Base-by-base conservation (phyloP, 2,329 filamentous ascomycete genomes). In the Furcasterigmium furcatum region DNA sequence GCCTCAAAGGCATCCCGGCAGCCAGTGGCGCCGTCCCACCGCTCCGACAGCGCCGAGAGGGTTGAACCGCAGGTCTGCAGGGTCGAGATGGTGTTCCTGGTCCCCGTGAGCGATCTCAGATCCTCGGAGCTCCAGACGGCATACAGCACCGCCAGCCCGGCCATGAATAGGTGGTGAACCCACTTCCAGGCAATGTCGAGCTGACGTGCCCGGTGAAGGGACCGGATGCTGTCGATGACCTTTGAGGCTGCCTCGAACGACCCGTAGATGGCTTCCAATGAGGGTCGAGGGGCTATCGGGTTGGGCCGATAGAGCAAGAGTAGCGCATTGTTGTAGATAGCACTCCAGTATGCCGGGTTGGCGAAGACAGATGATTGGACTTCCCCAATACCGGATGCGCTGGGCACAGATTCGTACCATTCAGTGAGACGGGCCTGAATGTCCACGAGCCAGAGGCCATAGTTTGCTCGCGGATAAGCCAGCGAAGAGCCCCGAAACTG, bases 141-240 rank as follows among this genome's bases (percentile, higher is more conserved):
- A 40, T 63, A 60, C 21, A 63, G 55, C 29, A 60, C 49, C 5
- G 48, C 56, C 10, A 65, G 45, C 9, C 62, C 62, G 3, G 62
- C 62, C 38, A 64, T 54, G 49, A 65, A 62, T 32, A 65, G 55
- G 10, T 58, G 52, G 44, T 65, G 60, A 1, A 61, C 59, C 22
- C 44, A 58, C 47, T 54, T 62, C 62, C 62, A 65, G 16, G 58
- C 43, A 20, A 63, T 54, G 30, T 59, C 60, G 29, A 63, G 46
- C 35, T 53, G 58, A 4, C 55, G 52, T 24, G 64, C 58, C 19
- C 59, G 57, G 34, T 65, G 59, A 29, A 64, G 45, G 9, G 51
- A 51, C 25, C 60, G 59, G 25, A 62, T 58, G 24, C 54, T 55
- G 14, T 41, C 44, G 38, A 63, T 64, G 14, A 58, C 44, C 20